Conservation (phyloP, 1,284 basidiomycete genomes). For the Mycosarcoma mackinlayi region DNA sequence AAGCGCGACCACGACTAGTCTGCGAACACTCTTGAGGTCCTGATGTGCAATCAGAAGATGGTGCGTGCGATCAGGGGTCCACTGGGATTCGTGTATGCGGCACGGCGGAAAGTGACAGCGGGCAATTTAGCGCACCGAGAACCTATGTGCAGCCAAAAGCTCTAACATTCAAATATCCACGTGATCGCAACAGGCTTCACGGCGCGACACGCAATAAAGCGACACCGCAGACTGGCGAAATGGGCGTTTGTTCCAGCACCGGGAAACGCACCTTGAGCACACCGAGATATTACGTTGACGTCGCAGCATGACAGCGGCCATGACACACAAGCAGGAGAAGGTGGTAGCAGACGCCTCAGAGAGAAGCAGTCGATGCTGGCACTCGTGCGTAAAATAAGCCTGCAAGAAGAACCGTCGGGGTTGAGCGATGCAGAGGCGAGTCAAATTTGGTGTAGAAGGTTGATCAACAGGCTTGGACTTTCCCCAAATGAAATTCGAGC, state of each 20-base stretch:
- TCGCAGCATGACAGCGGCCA: too few species aligned
- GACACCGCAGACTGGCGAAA: not conserved
- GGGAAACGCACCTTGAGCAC: too few species aligned
- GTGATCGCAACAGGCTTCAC: conserved; percentile 1
- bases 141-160: not conserved
- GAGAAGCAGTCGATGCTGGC: too few species aligned
- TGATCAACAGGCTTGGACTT: conserved; percentile 20
- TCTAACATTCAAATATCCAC: conserved; percentile 5
- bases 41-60: not conserved
- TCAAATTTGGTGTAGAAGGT: conserved; percentile 18
- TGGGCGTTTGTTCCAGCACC: conserved; percentile 8
- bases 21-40: too few species aligned
- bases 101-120: conserved; percentile 23
- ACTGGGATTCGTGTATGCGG: too few species aligned
- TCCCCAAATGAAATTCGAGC: conserved; percentile 6
- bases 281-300: too few species aligned
- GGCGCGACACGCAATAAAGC: conserved; percentile 4
- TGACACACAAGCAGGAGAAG: too few species aligned
- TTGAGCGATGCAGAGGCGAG: too few species aligned
- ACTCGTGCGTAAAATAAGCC: conserved; percentile 1
- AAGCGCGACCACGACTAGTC: too few species aligned
- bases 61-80: not conserved
- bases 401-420: not conserved
- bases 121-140: too few species aligned
- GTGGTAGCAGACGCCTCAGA: not conserved